Conservation (phyloP, 345 rosid genomes). For the Erodium maritimum region DNA sequence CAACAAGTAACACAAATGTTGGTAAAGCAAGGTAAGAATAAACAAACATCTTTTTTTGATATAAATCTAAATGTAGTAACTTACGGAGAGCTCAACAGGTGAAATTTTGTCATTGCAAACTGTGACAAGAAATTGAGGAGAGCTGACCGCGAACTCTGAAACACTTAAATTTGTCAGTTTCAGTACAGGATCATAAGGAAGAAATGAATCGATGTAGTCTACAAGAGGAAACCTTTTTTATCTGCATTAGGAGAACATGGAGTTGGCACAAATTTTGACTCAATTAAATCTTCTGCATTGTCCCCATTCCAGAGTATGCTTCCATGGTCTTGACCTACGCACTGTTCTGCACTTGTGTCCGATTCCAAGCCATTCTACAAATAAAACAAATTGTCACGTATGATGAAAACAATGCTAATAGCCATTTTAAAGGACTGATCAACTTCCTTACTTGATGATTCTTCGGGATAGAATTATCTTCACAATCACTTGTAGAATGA, state of each 20-base stretch:
- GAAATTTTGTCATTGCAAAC: neutral
- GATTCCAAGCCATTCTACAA: slow-evolving; percentile 7
- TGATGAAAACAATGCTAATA: neutral
- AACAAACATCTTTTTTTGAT: neutral
- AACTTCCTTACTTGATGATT: slow-evolving; percentile 5
- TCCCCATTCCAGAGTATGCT: slow-evolving; percentile 5
- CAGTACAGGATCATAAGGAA: neutral
- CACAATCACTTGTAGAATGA: slow-evolving; percentile 5
- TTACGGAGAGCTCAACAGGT: neutral
- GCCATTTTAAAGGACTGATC: neutral
- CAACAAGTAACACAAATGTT: neutral
- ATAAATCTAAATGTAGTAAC: neutral
- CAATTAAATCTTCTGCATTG: slow-evolving; percentile 4
- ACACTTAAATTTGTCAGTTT: neutral
- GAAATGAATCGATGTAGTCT: neutral
- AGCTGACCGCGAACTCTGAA: slow-evolving; percentile 8
- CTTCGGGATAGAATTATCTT: slow-evolving; percentile 3
- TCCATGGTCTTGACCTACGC: slow-evolving; percentile 1
- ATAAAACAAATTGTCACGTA: neutral
- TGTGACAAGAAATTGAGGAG: neutral
- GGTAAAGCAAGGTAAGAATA: neutral
- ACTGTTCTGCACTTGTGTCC: neutral
- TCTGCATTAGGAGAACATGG: slow-evolving; percentile 3
- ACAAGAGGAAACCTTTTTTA: slow-evolving; percentile 10
- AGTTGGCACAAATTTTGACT: neutral